Evolutionary conservation across 495 filamentous ascomycete species (phyloP).

Genomic region (Penicillium goetzii): DNA sequence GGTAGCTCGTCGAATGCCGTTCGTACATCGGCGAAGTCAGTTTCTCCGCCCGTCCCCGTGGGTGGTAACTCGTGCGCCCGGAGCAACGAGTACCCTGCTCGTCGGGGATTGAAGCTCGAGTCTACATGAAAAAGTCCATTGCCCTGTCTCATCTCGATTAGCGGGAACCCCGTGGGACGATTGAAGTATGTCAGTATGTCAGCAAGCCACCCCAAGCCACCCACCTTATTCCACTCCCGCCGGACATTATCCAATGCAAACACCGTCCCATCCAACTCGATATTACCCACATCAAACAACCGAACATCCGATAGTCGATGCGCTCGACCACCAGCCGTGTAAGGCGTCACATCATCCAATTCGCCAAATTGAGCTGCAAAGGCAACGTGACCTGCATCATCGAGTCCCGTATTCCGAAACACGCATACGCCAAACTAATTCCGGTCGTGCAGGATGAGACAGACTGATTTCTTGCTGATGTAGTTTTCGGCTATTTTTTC

Average conservation of each 20-base stretch:
- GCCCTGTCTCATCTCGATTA: conserved; percentile 31
- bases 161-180: neutral
- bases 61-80: conserved; percentile 57
- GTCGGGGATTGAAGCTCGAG: conserved; percentile 62
- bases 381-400: conserved; percentile 55
- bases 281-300: conserved; percentile 58
- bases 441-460: conserved; percentile 3
- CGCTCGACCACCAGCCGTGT: conserved; percentile 48
- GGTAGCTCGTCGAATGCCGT: conserved; percentile 57
- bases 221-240: conserved; percentile 42
- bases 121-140: conserved; percentile 66
- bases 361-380: conserved; percentile 60
- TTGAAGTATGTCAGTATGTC: no score
- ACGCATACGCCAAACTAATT: conserved; percentile 59
- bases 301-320: conserved; percentile 52
- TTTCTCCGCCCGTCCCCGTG: conserved; percentile 53
- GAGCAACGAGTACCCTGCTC: conserved; percentile 58
- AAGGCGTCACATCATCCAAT: conserved; percentile 61
- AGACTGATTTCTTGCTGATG: neutral
- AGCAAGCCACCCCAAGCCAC: no score
- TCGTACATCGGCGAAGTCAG: conserved; percentile 61
- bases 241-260: conserved; percentile 25
- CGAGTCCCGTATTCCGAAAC: conserved; percentile 56
- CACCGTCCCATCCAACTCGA: conserved; percentile 42
- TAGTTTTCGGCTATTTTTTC: neutral